Evolutionary conservation across 2,329 filamentous ascomycete species (phyloP).

Genomic region (Sarocladium brachiariae): DNA sequence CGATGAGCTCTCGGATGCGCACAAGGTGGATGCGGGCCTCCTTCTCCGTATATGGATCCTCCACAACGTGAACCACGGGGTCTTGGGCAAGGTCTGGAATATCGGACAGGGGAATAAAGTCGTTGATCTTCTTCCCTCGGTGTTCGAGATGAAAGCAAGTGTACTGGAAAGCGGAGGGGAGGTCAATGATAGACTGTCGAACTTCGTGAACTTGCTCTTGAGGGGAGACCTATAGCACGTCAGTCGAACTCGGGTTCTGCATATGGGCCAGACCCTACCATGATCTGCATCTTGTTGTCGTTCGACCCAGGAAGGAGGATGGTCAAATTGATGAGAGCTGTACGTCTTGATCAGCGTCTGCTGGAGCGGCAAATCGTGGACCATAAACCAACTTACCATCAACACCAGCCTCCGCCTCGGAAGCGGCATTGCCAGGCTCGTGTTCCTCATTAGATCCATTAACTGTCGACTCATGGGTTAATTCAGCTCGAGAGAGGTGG

Average conservation of each 20-base stretch:
- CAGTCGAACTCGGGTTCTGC: not conserved
- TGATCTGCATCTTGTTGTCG: slow-evolving; percentile 73
- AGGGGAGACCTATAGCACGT: slow-evolving; percentile 60
- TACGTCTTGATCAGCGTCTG: slow-evolving; percentile 13
- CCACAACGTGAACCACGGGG: slow-evolving; percentile 73
- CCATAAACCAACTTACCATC: slow-evolving; percentile 23
- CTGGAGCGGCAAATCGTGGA: slow-evolving; percentile 4
- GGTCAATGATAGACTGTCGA: slow-evolving; percentile 90
- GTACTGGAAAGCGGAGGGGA: slow-evolving; percentile 89
- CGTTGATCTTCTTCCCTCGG: slow-evolving; percentile 83
- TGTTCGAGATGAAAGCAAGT: slow-evolving; percentile 98
- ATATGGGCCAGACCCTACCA: slow-evolving; percentile 47
- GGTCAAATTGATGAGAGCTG: slow-evolving; percentile 55
- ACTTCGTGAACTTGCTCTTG: slow-evolving; percentile 98
- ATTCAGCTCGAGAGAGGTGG: not conserved
- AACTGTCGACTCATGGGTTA: slow-evolving; percentile 10
- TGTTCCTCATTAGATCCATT: slow-evolving; percentile 19
- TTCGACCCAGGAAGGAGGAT: slow-evolving; percentile 72
- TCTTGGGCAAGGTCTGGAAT: slow-evolving; percentile 71
- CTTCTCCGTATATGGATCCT: slow-evolving; percentile 97
- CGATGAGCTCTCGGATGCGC: slow-evolving; percentile 84
- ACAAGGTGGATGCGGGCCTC: slow-evolving; percentile 94
- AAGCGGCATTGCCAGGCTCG: slow-evolving; percentile 18
- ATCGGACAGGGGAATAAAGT: slow-evolving; percentile 88
- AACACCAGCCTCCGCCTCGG: slow-evolving; percentile 22